These are phyloP conservation scores for Platanthera zijinensis DNA, from an alignment of 106 monocot genomes.

Conservation along the genomic window DNA sequence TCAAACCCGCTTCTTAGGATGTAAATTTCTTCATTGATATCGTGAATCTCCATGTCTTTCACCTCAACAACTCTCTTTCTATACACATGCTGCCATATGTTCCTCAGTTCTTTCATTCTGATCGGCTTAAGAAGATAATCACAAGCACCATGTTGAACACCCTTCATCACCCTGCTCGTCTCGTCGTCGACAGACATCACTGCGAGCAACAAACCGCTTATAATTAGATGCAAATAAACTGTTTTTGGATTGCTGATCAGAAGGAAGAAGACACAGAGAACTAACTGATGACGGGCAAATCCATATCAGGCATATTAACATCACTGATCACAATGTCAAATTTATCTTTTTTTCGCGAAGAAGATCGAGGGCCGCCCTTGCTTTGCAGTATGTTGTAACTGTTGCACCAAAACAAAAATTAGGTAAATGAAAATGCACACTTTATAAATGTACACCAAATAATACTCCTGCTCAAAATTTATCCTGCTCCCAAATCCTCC, in stretches of 20 bases:
- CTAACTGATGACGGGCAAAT: conserved; percentile 93
- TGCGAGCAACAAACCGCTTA: no score
- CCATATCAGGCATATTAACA: conserved; percentile 92
- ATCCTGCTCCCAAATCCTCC: no score
- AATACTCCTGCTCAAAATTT: no score
- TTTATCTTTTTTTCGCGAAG: no score
- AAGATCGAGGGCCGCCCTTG: no score
- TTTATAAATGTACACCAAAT: no score
- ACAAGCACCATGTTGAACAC: conserved; percentile 96
- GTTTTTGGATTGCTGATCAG: no score
- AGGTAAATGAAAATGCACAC: no score
- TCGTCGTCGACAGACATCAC: conserved; percentile 99
- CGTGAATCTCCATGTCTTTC: conserved; percentile 65
- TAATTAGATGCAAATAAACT: no score
- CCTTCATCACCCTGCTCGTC: conserved; percentile 98
- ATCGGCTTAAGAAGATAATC: conserved; percentile 95
- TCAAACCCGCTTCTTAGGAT: conserved; percentile 37
- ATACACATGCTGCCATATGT: conserved; percentile 93
- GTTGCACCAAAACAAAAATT: no score
- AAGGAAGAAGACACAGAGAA: conserved; percentile 3
- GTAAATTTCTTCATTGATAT: conserved; percentile 51
- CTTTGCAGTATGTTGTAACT: no score
- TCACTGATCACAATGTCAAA: no score
- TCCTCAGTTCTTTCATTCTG: conserved; percentile 94
- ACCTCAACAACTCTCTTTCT: conserved; percentile 86